Evolutionary conservation across 495 filamentous ascomycete species (phyloP).

Genomic region (Penicillium riverlandense): DNA sequence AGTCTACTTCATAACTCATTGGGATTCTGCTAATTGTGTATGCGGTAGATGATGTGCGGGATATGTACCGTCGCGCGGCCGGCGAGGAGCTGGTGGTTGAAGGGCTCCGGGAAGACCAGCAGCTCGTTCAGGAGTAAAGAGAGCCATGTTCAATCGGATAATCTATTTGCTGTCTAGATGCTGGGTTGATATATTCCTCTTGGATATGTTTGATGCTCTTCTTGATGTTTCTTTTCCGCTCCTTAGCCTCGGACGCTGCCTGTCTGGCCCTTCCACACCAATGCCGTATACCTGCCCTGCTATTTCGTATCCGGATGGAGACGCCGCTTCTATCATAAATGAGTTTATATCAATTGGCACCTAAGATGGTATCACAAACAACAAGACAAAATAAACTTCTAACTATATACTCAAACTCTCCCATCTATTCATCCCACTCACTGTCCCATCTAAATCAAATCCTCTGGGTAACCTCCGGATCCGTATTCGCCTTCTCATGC

Average conservation of each 20-base stretch:
- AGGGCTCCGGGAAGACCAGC: conserved; percentile 46
- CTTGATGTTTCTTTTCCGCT: conserved; percentile 8
- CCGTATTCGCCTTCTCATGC: conserved; percentile 62
- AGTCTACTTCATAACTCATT: conserved; percentile 1
- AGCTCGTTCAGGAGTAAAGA: conserved; percentile 42
- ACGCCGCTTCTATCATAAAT: no score
- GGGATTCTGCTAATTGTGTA: conserved; percentile 1
- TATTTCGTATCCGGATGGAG: no score
- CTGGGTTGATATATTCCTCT: conserved; percentile 22
- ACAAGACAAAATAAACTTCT: neutral
- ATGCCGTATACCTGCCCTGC: no score
- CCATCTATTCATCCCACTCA: no score
- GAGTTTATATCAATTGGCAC: no score
- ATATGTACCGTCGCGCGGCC: conserved; percentile 82
- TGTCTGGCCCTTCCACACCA: no score
- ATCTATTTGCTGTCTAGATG: conserved; percentile 26
- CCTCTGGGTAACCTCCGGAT: conserved; percentile 32
- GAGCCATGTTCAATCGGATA: conserved; percentile 8
- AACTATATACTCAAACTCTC: neutral
- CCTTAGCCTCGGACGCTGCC: neutral
- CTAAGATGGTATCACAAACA: no score
- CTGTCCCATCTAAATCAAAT: conserved; percentile 7
- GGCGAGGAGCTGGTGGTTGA: conserved; percentile 77
- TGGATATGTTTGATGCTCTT: conserved; percentile 19
- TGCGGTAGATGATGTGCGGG: conserved; percentile 72